Evolutionary conservation across 768 basidiomycete species (phyloP).

Genomic region (Termitomyces sp.): DNA sequence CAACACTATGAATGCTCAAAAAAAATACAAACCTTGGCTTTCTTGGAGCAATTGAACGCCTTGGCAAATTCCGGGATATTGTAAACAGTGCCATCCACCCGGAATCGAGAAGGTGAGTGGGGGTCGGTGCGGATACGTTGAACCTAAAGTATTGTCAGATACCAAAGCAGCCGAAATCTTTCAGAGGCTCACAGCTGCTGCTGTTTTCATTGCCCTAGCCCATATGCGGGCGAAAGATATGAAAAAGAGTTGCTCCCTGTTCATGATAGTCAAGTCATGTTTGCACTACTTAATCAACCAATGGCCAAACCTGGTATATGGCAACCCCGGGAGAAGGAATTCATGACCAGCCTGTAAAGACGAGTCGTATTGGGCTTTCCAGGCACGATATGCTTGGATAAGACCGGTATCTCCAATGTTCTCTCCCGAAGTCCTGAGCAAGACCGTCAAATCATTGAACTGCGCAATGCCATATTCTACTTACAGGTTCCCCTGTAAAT

Average conservation of each 20-base stretch:
- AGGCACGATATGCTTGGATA: conserved; percentile 87
- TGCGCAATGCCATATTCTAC: conserved; percentile 17
- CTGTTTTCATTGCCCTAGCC: conserved; percentile 79
- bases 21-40: conserved; percentile 60
- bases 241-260: conserved; percentile 92
- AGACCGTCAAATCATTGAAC: conserved; percentile 10
- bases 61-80: conserved; percentile 88
- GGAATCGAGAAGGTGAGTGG: conserved; percentile 78
- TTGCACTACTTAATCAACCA: not conserved
- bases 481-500: conserved; percentile 69
- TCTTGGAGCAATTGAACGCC: conserved; percentile 79
- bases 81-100: conserved; percentile 82
- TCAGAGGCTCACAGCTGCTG: conserved; percentile 57
- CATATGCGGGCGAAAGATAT: conserved; percentile 87
- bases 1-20: not conserved
- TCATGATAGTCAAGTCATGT: conserved; percentile 5
- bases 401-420: conserved; percentile 87
- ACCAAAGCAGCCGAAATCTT: not conserved
- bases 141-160: conserved; percentile 41
- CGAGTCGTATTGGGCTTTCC: conserved; percentile 74
- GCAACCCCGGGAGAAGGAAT: conserved; percentile 78
- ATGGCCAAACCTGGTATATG: conserved; percentile 59
- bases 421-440: conserved; percentile 78
- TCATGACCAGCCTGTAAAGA: conserved; percentile 60
- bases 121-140: conserved; percentile 84